Evolutionary conservation across 805 yeast species (phyloP), one percentile per base, ranked within the genome.

Genomic region (Ogataea polymorpha): DNA sequence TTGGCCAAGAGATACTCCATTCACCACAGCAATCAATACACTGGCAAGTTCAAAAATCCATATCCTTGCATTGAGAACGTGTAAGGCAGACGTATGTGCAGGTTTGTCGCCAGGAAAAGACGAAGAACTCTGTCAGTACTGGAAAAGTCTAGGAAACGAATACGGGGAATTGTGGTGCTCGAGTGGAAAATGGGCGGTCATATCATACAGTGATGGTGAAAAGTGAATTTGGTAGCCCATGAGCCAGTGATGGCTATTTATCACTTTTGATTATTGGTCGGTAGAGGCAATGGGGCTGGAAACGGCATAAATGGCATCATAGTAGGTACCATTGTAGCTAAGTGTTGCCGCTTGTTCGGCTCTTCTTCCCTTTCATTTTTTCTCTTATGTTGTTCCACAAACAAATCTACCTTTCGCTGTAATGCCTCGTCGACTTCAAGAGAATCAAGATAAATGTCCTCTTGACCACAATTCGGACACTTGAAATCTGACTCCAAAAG

Each of bases 71-170:
- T 72, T 93, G 54, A 80, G 99, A 69, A 93, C 98, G 2, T 83
- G 96, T 62, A 93, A 93, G 66, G 97, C 98, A 1, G 99, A 93
- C 60, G 98, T 90, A 6, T 81, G 85, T 39, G 96, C 86, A 29
- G 98, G 95, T 1, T 74, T 93, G 48, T 71, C 74, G 4, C 72
- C 70, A 28, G 96, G 96, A 3, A 66, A 77, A 30, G 86, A 85
- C 50, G 89, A 82, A 53, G 71, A 79, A 56, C 71, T 91, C 48
- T 71, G 77, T 32, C 63, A 72, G 42, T 63, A 66, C 31, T 90
- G 85, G 75, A 69, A 55, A 60, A 57, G 63, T 27, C 66, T 65
- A 56, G 81, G 86, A 0, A 78, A 83, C 46, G 81, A 82, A 44
- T 62, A 70, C 37, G 87, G 86, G 18, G 78, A 79, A 33, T 77